Conservation (phyloP, 495 filamentous ascomycete genomes). For the Trichoderma virens region DNA sequence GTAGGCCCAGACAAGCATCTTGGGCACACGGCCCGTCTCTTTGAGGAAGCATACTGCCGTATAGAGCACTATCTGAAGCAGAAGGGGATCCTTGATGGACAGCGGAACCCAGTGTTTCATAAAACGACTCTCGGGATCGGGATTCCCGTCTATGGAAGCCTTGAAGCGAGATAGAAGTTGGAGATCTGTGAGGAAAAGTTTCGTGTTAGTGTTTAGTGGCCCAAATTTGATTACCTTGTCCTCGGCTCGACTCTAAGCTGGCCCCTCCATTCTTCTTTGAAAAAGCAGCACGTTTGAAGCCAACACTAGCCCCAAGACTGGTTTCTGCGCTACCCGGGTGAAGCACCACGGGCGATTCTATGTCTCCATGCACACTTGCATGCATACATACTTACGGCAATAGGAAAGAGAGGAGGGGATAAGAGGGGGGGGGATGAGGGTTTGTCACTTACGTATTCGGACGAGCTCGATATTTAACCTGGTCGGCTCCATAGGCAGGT, state of each 20-base stretch:
- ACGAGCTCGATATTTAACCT: slow-evolving; percentile 24
- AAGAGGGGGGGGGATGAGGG: neutral
- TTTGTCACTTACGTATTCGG: slow-evolving; percentile 23
- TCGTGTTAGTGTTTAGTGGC: neutral
- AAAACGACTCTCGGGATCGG: slow-evolving; percentile 27
- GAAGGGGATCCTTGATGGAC: slow-evolving; percentile 25
- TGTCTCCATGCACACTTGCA: neutral
- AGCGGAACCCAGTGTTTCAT: slow-evolving; percentile 30
- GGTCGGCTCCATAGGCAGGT: slow-evolving; percentile 15
- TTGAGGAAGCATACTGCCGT: slow-evolving; percentile 32
- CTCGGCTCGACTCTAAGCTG: too few species aligned
- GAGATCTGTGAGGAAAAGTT: slow-evolving; percentile 45
- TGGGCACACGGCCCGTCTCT: slow-evolving; percentile 29
- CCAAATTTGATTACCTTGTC: neutral
- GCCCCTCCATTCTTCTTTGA: neutral
- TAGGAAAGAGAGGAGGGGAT: neutral
- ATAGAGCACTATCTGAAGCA: slow-evolving; percentile 28
- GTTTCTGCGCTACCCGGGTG: too few species aligned
- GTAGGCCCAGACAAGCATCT: slow-evolving; percentile 26
- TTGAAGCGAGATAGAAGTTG: slow-evolving; percentile 47
- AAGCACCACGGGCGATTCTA: too few species aligned
- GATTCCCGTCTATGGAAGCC: slow-evolving; percentile 30
- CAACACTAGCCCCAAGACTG: too few species aligned
- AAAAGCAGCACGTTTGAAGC: neutral
- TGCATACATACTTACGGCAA: neutral